Evolutionary conservation across 768 basidiomycete genomes (phyloP).

Genomic region (Collybia sp.): DNA sequence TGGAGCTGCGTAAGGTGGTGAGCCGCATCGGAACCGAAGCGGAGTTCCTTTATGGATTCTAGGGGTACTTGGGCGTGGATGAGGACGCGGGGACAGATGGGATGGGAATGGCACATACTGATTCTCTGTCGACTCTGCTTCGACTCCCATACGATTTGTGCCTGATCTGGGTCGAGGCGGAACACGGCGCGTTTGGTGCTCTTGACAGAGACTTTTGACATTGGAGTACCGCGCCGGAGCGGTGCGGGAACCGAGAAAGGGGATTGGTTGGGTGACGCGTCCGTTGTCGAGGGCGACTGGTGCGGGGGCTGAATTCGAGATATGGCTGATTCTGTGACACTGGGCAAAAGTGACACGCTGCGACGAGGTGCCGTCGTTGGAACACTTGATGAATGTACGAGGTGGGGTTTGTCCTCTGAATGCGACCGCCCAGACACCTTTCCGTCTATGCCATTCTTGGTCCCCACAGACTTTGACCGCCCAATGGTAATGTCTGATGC

Average conservation of each 20-base stretch:
- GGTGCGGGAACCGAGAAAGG: constrained; percentile 43
- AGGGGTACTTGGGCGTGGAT: constrained; percentile 58
- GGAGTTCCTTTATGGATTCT: constrained; percentile 83
- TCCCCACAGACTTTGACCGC: not conserved
- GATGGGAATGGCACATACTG: constrained; percentile 34
- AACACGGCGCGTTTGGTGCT: constrained; percentile 67
- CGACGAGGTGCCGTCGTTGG: no score
- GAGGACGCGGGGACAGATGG: not conserved
- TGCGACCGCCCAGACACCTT: no score
- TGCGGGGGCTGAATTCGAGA: no score
- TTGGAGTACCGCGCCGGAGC: constrained; percentile 58
- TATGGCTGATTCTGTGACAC: no score
- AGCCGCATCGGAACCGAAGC: constrained; percentile 63
- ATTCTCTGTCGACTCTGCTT: constrained; percentile 42
- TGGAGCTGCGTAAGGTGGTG: constrained; percentile 72
- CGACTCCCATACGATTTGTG: constrained; percentile 69
- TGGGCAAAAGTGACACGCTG: no score
- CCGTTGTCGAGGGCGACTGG: no score
- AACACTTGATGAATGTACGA: no score
- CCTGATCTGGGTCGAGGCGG: constrained; percentile 70
- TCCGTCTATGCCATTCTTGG: no score
- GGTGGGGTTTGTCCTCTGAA: no score
- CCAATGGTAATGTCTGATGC: constrained; percentile 40
- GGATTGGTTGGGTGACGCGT: not conserved
- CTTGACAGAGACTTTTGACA: constrained; percentile 80